These are phyloP conservation scores for Candida yuanshanica DNA, from an alignment of 805 yeast species.

Conservation along the genomic window DNA sequence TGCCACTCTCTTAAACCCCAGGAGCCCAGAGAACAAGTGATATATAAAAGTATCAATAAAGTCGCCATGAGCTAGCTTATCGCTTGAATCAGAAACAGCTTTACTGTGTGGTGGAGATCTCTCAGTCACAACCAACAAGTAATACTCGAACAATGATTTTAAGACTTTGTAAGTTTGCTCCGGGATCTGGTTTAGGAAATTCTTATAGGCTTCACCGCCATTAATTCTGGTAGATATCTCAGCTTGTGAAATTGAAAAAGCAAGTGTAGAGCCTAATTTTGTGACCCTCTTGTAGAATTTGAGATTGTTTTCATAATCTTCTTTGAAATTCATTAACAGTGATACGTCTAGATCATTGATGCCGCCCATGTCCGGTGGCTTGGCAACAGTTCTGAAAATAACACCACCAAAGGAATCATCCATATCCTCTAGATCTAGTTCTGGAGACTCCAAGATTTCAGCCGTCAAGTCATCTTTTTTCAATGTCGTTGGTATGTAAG, in stretches of 20 bases:
- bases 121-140: constrained; percentile 4
- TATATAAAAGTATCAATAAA: constrained; percentile 9
- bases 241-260: constrained; percentile 47
- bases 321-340: constrained; percentile 1
- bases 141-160: constrained; percentile 22
- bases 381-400: background rate
- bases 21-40: constrained; percentile 3
- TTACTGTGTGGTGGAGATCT: constrained; percentile 1
- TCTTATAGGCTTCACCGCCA: constrained; percentile 25
- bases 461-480: background rate
- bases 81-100: background rate
- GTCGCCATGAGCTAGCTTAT: background rate
- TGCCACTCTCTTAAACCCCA: constrained; percentile 4
- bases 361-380: background rate
- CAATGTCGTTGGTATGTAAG: constrained; percentile 55
- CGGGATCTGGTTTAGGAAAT: constrained; percentile 28
- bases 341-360: constrained; percentile 2
- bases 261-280: constrained; percentile 2
- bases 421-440: background rate
- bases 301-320: background rate
- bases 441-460: background rate
- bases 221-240: constrained; percentile 56
- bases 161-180: constrained; percentile 36
- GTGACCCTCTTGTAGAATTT: constrained; percentile 1
- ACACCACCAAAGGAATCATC: background rate